Percentiles rank a stretch among this genome's conserved stretches.
These are phyloP conservation scores for Geotrichum cucujoidarum DNA, from an alignment of 1,139 yeast species.

Conservation along the genomic window DNA sequence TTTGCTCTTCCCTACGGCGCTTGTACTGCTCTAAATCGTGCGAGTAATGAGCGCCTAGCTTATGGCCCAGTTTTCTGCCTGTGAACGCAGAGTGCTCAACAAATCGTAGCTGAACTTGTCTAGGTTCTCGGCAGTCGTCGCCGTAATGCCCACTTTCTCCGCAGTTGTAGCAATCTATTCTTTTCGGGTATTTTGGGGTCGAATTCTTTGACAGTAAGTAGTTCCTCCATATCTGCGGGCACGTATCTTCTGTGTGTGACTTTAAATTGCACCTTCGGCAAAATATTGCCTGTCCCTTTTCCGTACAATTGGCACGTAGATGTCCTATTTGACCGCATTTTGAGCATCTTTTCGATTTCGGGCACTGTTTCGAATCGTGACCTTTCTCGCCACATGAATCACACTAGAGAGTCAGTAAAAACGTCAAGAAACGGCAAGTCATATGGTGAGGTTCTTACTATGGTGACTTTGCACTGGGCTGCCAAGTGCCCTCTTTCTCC, in stretches of 20 bases:
- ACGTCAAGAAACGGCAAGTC: neutral
- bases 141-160: slow-evolving; percentile 75
- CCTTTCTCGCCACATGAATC: slow-evolving; percentile 82
- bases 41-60: neutral
- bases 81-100: slow-evolving; percentile 29
- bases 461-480: slow-evolving; percentile 73
- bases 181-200: slow-evolving; percentile 35
- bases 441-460: slow-evolving; percentile 29
- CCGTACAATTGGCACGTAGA: slow-evolving; percentile 60
- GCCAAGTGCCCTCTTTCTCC: slow-evolving; percentile 79
- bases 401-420: slow-evolving; percentile 40
- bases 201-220: slow-evolving; percentile 45
- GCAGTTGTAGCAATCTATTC: slow-evolving; percentile 76
- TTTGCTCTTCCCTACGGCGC: neutral
- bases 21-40: neutral
- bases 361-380: slow-evolving; percentile 83
- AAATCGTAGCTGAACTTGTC: slow-evolving; percentile 26
- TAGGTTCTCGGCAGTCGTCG: slow-evolving; percentile 63
- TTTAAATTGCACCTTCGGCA: slow-evolving; percentile 71
- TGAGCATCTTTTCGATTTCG: slow-evolving; percentile 72
- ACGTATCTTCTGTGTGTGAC: slow-evolving; percentile 66
- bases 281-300: slow-evolving; percentile 54
- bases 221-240: slow-evolving; percentile 86
- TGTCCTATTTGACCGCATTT: slow-evolving; percentile 85
- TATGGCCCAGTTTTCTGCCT: neutral